Evolutionary conservation across 2,329 filamentous ascomycete species (phyloP), one percentile per base, ranked within the genome.

Genomic region (Alternaria infectoria): DNA sequence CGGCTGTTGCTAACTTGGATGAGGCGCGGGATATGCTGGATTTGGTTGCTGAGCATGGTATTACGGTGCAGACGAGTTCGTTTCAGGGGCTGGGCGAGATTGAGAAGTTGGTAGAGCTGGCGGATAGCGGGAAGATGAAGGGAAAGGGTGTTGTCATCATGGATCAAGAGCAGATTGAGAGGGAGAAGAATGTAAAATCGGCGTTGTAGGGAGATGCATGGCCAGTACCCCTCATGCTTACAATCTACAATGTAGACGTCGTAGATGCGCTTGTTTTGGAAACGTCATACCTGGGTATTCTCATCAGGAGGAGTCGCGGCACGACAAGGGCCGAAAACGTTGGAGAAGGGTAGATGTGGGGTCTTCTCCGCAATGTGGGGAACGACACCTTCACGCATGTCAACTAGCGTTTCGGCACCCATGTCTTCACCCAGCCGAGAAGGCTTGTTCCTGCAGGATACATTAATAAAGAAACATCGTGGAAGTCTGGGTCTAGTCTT

Each of bases 341-440:
- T 61, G 54, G 59, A 43, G 59, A 59, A 59, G 30, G 23, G 13
- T 45, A 51, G 43, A 65, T 67, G 65, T 67, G 65, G 65, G 59
- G 65, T 65, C 59, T 61, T 59, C 65, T 66, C 65, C 65, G 59
- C 65, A 66, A 64, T 68, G 63, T 64, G 65, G 63, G 63, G 65
- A 66, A 61, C 47, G 23, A 32, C 46, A 44, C 52, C 36, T 49
- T 40, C 44, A 59, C 57, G 7, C 21, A 23, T 17, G 15, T 7
- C 17, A 4, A 17, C 26, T 57, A 58, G 61, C 54, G 32, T 13
- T 10, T 26, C 15, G 15, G 25, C 44, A 32, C n/a, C 32, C 46
- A 56, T 43, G 50, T 52, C 19, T 26, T 32, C 28, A 19, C 28
- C 45, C 26, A 51, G 45, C 21, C 36, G 32, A 43, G 17, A 13